Evolutionary conservation across 2,329 filamentous ascomycete genomes (phyloP), one percentile per base, ranked within the genome.

Genomic region (Microcyclosporella mali): DNA sequence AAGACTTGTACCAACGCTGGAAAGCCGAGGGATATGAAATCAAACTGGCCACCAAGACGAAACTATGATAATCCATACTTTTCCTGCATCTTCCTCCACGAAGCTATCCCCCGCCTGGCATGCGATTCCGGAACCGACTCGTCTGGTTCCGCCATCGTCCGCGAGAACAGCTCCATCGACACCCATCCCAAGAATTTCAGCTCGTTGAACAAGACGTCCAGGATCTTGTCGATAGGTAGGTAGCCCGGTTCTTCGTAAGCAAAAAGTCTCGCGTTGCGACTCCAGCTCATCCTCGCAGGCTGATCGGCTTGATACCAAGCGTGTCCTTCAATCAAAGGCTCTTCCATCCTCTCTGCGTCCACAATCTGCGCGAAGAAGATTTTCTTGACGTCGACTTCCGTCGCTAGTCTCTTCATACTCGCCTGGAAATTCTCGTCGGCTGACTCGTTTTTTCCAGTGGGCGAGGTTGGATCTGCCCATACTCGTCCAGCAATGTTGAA

Each of bases 321-420:
- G 58, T 85, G 81, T 0, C 69, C 71, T 12, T 70, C 57, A 2
- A 71, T 54, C 8, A 89, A 61, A 0, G 84, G 83, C 9, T 65
- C 55, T 0, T 62, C 56, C 3, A 88, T 69, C 3, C 73, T 69
- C 60, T 86, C 82, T 1, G 79, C 85, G 57, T 89, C 84, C 3
- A 85, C 84, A 7, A 88, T 72, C 58, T 90, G 85, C 1, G 89
- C 70, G 55, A 85, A 85, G 56, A 88, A 86, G 0, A 89, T 70
- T 59, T 84, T 86, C 27, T 66, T 61, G 1, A 75, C 68, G 46
- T 85, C 76, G 4, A 88, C 65, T 0, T 65, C 66, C 1, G 66
- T 51, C 0, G 78, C 62, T 6, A 87, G 65, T 4, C 72, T 66
- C 19, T 66, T 60, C 33, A 86, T 63, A 0, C 79, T 82, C 1